Conservation (phyloP, 176 grass and related monocot species). For the Hsuehochloa calcarea region DNA sequence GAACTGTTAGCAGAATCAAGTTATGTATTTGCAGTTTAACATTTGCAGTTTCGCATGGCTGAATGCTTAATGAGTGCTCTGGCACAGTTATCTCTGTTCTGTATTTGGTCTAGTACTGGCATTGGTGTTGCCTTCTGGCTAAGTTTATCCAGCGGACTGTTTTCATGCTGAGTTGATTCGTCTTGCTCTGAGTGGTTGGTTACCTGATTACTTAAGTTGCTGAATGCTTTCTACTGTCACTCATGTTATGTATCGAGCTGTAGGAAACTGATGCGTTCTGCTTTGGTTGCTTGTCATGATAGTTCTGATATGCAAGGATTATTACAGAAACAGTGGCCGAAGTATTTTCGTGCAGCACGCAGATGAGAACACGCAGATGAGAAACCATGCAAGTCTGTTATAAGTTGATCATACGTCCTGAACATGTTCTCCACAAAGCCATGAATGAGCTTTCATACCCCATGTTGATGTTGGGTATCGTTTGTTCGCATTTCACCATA, state of each 20-base stretch:
- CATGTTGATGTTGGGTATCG: neutral
- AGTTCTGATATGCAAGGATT: neutral
- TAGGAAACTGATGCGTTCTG: neutral
- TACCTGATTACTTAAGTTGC: neutral
- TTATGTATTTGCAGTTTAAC: slow-evolving; percentile 24
- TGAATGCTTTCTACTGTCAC: neutral
- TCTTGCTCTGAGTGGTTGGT: neutral
- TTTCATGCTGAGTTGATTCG: neutral
- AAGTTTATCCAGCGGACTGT: slow-evolving; percentile 32
- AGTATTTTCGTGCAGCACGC: neutral
- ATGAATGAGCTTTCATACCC: no score
- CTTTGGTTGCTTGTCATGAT: neutral
- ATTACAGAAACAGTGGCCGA: neutral
- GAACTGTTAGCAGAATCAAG: neutral
- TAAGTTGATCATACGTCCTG: no score
- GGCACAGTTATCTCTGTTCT: slow-evolving; percentile 15
- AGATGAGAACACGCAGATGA: neutral
- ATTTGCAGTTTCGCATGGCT: neutral
- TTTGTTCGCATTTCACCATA: neutral
- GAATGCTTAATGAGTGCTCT: slow-evolving; percentile 27
- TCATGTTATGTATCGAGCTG: neutral
- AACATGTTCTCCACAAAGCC: neutral
- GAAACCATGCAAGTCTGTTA: neutral
- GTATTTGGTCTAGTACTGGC: slow-evolving; percentile 21
- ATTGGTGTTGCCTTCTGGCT: neutral